Evolutionary conservation across 2,329 filamentous ascomycete species (phyloP), one percentile per base, ranked within the genome.

Genomic region (Trichoderma semiorbis): DNA sequence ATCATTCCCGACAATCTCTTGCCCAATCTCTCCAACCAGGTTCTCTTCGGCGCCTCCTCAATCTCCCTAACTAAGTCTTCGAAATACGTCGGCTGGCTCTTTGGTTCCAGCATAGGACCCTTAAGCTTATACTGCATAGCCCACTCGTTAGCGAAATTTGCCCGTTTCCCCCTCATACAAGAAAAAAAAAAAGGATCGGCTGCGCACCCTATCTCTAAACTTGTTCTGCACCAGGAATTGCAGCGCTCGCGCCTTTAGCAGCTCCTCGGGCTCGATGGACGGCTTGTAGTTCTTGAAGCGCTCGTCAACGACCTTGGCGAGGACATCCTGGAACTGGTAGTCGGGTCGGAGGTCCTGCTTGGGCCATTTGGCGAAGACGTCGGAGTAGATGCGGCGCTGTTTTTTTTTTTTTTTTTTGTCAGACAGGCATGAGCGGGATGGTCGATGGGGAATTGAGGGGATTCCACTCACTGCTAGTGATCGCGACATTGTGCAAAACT

Each of bases 61-160:
- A 92, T 84, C 78, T 92, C 90, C 68, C 81, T 83, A 1, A 91
- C 78, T 34, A 92, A 79, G 74, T 91, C 87, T 24, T 83, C 79
- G 77, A 90, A 92, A 78, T 92, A 90, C 0, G 85, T 87, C 47
- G 90, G 90, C 74, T 91, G 89, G 76, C 88, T 90, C 78, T 84
- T 85, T 16, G 90, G 90, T 68, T 83, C 80, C 71, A 91, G 80
- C 57, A 91, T 80, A 5, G 80, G 80, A 53, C 86, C 85, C n/a
- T 80, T 84, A 34, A 83, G 78, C 72, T 81, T 80, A 69, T 81
- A 83, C 81, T 83, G 65, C 10, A 60, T 65, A 34, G 4, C 12
- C 36, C 55, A 26, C 5, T 26, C 39, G 72, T 74, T 61, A 75
- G 70, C 62, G 18, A 70, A 34, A 64, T 32, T 70, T 66, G 43